Evolutionary conservation across 352 stramenopile genomes (phyloP), one percentile per base, ranked within the genome.

Genomic region (Phytopythium ostracodes): DNA sequence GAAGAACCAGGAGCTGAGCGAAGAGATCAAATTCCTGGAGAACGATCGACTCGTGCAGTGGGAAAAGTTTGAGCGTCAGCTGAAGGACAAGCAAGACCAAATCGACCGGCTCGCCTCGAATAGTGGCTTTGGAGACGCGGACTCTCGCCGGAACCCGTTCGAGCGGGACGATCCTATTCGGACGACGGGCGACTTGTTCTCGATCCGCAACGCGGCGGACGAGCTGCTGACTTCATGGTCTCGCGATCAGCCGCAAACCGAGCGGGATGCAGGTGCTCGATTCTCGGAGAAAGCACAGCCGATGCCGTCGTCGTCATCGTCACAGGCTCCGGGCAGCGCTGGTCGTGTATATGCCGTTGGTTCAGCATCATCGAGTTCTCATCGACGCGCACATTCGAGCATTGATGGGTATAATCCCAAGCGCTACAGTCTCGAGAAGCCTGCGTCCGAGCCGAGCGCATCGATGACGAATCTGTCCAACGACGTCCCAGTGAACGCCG

Each of bases 11-110:
- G 85, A 92, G 50, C 56, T 91, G 18, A 68, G 65, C 8, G 76
- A 92, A 58, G 80, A 96, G 63, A 73, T 94, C 63, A 89, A 81
- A 56, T 94, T 92, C 27, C 42, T 96, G 4, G 82, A 94, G 63
- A 83, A 73, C 59, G 80, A 91, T 54, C 76, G 85, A 2, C 65
- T 94, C 31, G 75, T 87, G 27, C 82, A 93, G 56, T 94, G 84
- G 84, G 76, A 76, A 31, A 88, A 86, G 42, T 82, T 89, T 52
- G 80, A 90, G 49, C 55, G 68, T 4, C 52, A 84, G 29, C 10
- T 85, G 29, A 84, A 88, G 51, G 73, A 88, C 40, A 73, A 70
- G 5, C 69, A 83, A 62, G 71, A 53, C 22, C 7, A 60, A 12
- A 10, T 60, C 0, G 55, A 60, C 27, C 38, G 55, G 14, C 42